A percentile compares a stretch with the other conserved stretches of the same genome.
Conservation (phyloP, 129 eudicot genomes). For the Arctium minus region DNA sequence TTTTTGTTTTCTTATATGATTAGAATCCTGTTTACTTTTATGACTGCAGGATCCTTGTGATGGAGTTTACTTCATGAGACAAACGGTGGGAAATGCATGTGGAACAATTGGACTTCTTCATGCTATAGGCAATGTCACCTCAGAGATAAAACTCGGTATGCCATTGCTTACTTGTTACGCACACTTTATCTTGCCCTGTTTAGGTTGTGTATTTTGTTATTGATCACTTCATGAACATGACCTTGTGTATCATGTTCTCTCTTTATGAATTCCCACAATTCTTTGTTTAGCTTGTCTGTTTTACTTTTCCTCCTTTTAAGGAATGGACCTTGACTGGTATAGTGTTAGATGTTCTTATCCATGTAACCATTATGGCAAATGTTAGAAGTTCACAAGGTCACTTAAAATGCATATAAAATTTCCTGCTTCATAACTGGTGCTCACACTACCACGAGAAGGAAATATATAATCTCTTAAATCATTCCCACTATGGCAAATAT, state of each 20-base stretch:
- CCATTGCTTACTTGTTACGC: neutral
- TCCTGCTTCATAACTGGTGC: neutral
- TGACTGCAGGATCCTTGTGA: slow-evolving; percentile 45
- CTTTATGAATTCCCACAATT: neutral
- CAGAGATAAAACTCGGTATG: slow-evolving; percentile 81
- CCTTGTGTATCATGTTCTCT: neutral
- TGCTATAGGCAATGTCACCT: slow-evolving; percentile 87
- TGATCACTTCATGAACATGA: neutral
- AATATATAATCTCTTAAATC: neutral
- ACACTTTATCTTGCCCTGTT: neutral
- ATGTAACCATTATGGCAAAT: neutral
- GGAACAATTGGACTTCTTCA: slow-evolving; percentile 98
- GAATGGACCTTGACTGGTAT: neutral
- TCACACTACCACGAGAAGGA: neutral
- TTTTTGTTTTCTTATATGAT: neutral
- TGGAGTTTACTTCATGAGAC: slow-evolving; percentile 90
- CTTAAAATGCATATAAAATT: neutral
- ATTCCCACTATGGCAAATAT: neutral
- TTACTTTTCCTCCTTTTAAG: neutral
- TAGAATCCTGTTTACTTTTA: neutral
- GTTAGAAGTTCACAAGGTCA: neutral
- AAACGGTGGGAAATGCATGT: slow-evolving; percentile 99
- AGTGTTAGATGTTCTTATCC: neutral
- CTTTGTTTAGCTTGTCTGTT: neutral
- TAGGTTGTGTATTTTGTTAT: slow-evolving; percentile 1